A percentile compares a stretch with the other conserved stretches of the same genome.
Evolutionary conservation across 179 eudicot genomes (phyloP).

Genomic region (Vitellaria paradoxa): DNA sequence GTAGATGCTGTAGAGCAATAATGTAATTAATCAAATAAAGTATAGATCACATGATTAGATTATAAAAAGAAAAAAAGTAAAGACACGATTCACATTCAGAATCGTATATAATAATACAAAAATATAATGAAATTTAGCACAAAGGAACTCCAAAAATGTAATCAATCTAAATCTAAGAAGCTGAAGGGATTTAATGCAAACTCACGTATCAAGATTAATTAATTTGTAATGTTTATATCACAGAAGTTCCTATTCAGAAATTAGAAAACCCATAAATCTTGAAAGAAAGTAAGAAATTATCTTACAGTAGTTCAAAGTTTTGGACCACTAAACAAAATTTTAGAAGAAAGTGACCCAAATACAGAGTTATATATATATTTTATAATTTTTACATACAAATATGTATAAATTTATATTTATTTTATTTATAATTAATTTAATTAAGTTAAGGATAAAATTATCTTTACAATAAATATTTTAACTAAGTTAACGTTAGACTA

Average conservation of each 20-base stretch:
- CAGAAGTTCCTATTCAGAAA: not conserved
- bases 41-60: slow-evolving; percentile 31
- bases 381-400: too few relatives aligned
- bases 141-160: not conserved
- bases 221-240: not conserved
- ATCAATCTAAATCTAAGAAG: too few relatives aligned
- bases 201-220: not conserved
- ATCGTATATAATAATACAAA: too few relatives aligned
- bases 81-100: not conserved
- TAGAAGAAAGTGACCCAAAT: too few relatives aligned
- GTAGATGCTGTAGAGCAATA: slow-evolving; percentile 11
- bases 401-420: too few relatives aligned
- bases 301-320: not conserved
- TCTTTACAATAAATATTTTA: too few relatives aligned
- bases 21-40: slow-evolving; percentile 33
- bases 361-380: too few relatives aligned
- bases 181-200: too few relatives aligned
- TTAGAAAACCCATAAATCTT: not conserved
- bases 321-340: not conserved
- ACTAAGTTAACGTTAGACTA: too few relatives aligned
- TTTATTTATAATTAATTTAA: too few relatives aligned
- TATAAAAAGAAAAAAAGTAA: not conserved
- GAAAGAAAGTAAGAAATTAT: not conserved
- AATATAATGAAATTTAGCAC: not conserved
- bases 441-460: too few relatives aligned